phyloP scores from a whole-genome alignment of 2,329 filamentous ascomycete species.

The Paradendryphiella salina region DNA sequence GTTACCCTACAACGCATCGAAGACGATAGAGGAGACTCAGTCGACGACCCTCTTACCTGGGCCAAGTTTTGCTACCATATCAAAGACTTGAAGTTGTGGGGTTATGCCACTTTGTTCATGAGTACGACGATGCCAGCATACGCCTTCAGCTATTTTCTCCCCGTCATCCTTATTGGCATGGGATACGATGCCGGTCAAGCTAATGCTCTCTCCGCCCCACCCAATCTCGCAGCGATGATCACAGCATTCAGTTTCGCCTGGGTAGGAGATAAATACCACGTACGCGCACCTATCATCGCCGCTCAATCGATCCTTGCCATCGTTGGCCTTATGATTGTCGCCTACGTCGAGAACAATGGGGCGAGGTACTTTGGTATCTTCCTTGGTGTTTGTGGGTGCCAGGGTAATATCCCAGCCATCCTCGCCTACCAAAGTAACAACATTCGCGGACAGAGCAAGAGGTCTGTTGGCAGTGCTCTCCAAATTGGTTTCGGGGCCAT shows the following conservation, averaged over 20 bases:
- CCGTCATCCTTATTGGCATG: constrained; percentile 35
- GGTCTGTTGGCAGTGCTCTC: constrained; percentile 25
- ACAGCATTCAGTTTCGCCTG: constrained; percentile 31
- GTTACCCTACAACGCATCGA: constrained; percentile 29
- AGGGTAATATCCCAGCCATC: constrained; percentile 27
- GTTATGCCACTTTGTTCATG: constrained; percentile 31
- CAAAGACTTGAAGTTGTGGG: constrained; percentile 30
- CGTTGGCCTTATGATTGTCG: constrained; percentile 33
- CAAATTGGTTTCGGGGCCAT: constrained; percentile 35
- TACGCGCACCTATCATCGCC: constrained; percentile 31
- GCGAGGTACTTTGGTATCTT: constrained; percentile 35
- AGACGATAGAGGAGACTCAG: constrained; percentile 31
- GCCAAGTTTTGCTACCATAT: constrained; percentile 24
- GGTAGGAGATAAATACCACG: constrained; percentile 31
- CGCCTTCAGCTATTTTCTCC: constrained; percentile 34
- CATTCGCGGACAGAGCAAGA: constrained; percentile 27
- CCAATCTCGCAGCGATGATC: constrained; percentile 28
- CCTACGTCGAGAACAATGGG: constrained; percentile 26
- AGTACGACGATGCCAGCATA: constrained; percentile 31
- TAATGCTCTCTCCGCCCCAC: constrained; percentile 31
- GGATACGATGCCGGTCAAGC: constrained; percentile 22
- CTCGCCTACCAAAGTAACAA: constrained; percentile 37
- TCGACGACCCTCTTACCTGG: constrained; percentile 27
- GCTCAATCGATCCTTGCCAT: constrained; percentile 25
- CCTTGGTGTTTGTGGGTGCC: constrained; percentile 27